Conservation (phyloP, 768 basidiomycete genomes). For the Suillus subluteus region DNA sequence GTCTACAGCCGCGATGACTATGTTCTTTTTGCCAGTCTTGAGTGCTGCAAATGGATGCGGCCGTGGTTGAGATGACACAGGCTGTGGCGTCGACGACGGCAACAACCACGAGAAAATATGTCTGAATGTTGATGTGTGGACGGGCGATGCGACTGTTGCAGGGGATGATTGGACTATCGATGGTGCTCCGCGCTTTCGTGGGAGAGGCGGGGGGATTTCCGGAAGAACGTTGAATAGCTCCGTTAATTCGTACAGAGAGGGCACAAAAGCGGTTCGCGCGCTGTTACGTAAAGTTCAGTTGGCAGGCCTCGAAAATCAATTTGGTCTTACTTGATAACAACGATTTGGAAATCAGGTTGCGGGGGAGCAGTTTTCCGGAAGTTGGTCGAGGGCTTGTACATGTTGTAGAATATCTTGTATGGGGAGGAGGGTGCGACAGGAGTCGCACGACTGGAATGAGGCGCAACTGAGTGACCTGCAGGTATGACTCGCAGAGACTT, state of each 20-base stretch:
- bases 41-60: slow-evolving; percentile 80
- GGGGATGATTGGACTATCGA: slow-evolving; percentile 12
- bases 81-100: slow-evolving; percentile 28
- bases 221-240: slow-evolving; percentile 74
- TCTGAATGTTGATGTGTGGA: slow-evolving; percentile 7
- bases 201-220: slow-evolving; percentile 60
- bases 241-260: slow-evolving; percentile 76
- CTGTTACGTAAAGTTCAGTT: slow-evolving; percentile 42
- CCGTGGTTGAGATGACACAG: slow-evolving; percentile 36
- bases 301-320: neutral
- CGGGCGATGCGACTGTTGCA: slow-evolving; percentile 2
- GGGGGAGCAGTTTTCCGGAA: slow-evolving; percentile 80
- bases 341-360: slow-evolving; percentile 83
- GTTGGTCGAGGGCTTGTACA: slow-evolving; percentile 89
- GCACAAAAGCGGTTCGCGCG: slow-evolving; percentile 81
- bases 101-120: slow-evolving; percentile 31
- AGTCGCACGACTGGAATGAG: slow-evolving; percentile 11
- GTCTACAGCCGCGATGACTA: slow-evolving; percentile 89
- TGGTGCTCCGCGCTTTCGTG: slow-evolving; percentile 42
- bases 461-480: slow-evolving; percentile 57
- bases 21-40: slow-evolving; percentile 81
- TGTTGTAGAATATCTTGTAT: slow-evolving; percentile 85
- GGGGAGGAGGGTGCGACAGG: slow-evolving; percentile 43
- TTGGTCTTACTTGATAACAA: slow-evolving; percentile 76
- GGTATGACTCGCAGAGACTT: slow-evolving; percentile 72